Evolutionary conservation across 2,329 filamentous ascomycete genomes (phyloP), one percentile per base, ranked within the genome.

Genomic region (Neopestalotiopsis sp.): DNA sequence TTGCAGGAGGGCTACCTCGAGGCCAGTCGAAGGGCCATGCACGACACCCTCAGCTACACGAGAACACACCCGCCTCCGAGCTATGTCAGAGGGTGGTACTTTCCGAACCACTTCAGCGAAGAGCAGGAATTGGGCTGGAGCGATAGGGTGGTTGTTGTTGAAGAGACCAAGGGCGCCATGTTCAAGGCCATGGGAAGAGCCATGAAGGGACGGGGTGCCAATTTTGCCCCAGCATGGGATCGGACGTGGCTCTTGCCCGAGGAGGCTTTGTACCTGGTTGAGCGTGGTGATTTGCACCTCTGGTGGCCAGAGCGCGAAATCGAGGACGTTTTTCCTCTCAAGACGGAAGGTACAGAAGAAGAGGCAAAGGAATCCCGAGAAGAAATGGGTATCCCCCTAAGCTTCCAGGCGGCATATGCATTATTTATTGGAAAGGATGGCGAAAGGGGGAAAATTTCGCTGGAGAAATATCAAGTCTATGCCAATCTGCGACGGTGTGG

Each of bases 391-490:
- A 80, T 96, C n/a, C 94, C 95, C 0, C 91, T 99, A 84, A 97
- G 93, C 79, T 82, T 98, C 53, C 94, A 98, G 79, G 95, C 93
- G 5, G 94, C 94, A 0, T 98, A 98, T 83, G 89, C 95, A 5
- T 87, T 94, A 28, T 90, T 97, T 66, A 88, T 97, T 72, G 94
- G 94, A 1, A 84, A 88, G 30, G 91, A 93, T 62, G 87, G 83
- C 5, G 87, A 90, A 70, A 79, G 81, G 57, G 89, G 89, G 45
- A 90, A 88, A 78, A 81, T 90, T 38, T 85, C 86, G 10, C 83
- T 98, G 70, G 94, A 97, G 73, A 90, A 94, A 76, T 98, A 94
- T 75, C 93, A 92, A 64, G 95, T 98, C 34, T 99, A 95, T 79
- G 88, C 94, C 1, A 91, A 94, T 66, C 84, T 99, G 74, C 96